Base-by-base conservation (phyloP, 257 asterid species). In the Vinca minor region DNA sequence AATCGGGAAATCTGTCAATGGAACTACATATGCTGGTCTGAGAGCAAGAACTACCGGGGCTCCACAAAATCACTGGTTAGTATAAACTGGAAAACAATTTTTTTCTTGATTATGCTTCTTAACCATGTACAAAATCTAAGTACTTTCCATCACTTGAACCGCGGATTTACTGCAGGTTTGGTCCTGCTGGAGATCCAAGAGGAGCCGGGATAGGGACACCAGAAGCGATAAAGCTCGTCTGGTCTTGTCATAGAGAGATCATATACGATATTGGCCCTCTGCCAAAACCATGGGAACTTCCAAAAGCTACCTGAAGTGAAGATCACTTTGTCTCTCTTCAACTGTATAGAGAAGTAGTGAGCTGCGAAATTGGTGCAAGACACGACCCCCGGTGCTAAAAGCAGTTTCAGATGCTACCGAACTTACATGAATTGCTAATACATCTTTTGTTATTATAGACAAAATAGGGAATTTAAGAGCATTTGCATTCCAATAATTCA, bases 21-120 rank as follows among this genome's bases (percentile, higher is more conserved):
- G 99, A 77, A 93, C 95, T 47, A 93, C 99, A 28, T 89, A 89
- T 72, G 96, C 74, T 32, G 96, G 97, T 21, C 56, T 89, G 63
- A 84, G 93, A 78, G 99, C 96, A 59, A 83, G 99, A 82, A 89
- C 97, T 18, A 84, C 99, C 0, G 96, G 97, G 21, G 95, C 97
- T 59, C 97, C 99, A 56, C 96, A 93, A 70, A 93, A 87, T 69
- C 99, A 93, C 68, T 89, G 99, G 96, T 89, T 12, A 38, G 80
- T 72, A n/a, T 14, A 31, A 63, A 41, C 13, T 12, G 20, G 13
- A 0, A 34, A 4, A 20, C 12, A 4, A 2, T 14, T n/a, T n/a
- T n/a, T n/a, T n/a, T n/a, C n/a, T n/a, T 32, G 42, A 26, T 26
- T 59, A 21, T 69, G 18, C 34, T 34, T 44, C 4, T 7, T 35